A percentile compares a stretch with the other conserved stretches of the same genome.
Conservation (phyloP, 2,329 filamentous ascomycete genomes). For the Ophiostoma quercus region DNA sequence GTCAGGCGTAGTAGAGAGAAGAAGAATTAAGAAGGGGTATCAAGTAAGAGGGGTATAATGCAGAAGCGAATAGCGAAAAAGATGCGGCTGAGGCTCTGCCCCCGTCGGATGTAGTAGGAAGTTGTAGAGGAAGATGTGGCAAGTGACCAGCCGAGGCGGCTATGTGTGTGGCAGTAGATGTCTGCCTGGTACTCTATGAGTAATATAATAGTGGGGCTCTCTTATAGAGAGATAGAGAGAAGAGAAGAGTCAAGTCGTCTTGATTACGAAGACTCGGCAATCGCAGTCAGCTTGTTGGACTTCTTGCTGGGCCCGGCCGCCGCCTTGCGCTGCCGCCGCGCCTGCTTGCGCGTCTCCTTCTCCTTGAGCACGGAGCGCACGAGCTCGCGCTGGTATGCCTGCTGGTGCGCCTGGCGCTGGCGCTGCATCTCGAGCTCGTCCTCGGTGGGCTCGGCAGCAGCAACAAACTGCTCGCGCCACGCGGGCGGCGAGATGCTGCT, state of each 20-base stretch:
- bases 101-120: not conserved
- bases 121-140: not conserved
- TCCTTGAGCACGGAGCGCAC: slow-evolving; percentile 47
- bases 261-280: slow-evolving; percentile 32
- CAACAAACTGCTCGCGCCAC: slow-evolving; percentile 26
- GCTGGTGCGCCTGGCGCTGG: slow-evolving; percentile 47
- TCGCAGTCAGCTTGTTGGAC: slow-evolving; percentile 52
- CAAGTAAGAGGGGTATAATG: slow-evolving; percentile 13
- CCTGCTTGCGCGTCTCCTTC: slow-evolving; percentile 50
- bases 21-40: slow-evolving; percentile 13
- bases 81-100: slow-evolving; percentile 15
- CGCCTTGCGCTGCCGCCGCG: slow-evolving; percentile 34
- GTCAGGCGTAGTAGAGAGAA: not conserved
- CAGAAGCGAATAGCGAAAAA: slow-evolving; percentile 15
- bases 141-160: not conserved
- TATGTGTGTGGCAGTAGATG: not conserved
- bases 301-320: slow-evolving; percentile 36
- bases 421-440: slow-evolving; percentile 48
- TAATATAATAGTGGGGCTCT: not conserved
- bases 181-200: not conserved
- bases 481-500: slow-evolving; percentile 40
- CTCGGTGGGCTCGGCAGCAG: slow-evolving; percentile 36
- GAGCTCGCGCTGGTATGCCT: slow-evolving; percentile 49
- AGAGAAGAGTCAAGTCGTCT: no score
- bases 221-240: no score